Evolutionary conservation across 1,139 yeast genomes (phyloP).

Genomic region (Sugiyamaella neomexicana): DNA sequence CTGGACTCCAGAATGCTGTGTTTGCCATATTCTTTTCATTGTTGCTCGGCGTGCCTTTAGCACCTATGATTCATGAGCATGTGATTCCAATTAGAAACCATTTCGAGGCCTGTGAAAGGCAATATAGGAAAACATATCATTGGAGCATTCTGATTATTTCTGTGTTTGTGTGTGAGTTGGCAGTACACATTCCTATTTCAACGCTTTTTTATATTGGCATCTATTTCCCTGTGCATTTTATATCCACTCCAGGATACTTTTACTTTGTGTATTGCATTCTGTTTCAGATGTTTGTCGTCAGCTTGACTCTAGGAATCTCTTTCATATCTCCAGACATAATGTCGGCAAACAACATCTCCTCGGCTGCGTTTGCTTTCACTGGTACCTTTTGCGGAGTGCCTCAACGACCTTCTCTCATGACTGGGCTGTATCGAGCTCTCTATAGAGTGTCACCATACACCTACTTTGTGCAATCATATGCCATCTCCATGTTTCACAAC

Average conservation of each 20-base stretch:
- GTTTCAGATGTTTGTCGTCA: slow-evolving; percentile 48
- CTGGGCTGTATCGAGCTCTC: slow-evolving; percentile 62
- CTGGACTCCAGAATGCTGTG: slow-evolving; percentile 39
- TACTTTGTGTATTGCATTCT: slow-evolving; percentile 46
- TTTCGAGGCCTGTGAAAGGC: slow-evolving; percentile 61
- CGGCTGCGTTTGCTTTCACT: slow-evolving; percentile 50
- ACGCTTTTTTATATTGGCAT: slow-evolving; percentile 37
- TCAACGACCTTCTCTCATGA: slow-evolving; percentile 49
- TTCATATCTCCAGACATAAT: slow-evolving; percentile 49
- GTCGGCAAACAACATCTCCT: slow-evolving; percentile 49
- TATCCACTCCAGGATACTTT: slow-evolving; percentile 46
- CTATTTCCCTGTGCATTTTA: slow-evolving; percentile 47
- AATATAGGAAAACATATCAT: slow-evolving; percentile 58
- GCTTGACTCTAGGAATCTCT: slow-evolving; percentile 50
- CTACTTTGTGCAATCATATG: slow-evolving; percentile 51
- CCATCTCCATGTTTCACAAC: slow-evolving; percentile 48
- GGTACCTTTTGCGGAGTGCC: slow-evolving; percentile 61
- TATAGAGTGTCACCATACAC: slow-evolving; percentile 57
- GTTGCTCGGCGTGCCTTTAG: slow-evolving; percentile 52
- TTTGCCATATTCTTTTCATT: slow-evolving; percentile 55
- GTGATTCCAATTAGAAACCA: slow-evolving; percentile 50
- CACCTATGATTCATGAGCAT: slow-evolving; percentile 54
- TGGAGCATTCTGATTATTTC: slow-evolving; percentile 50
- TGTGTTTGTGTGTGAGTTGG: slow-evolving; percentile 45
- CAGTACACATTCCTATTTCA: slow-evolving; percentile 41